Percentiles rank a stretch among this genome's conserved stretches.
These are phyloP conservation scores for Yarrowia sp. DNA, from an alignment of 805 yeast species.

Conservation along the genomic window DNA sequence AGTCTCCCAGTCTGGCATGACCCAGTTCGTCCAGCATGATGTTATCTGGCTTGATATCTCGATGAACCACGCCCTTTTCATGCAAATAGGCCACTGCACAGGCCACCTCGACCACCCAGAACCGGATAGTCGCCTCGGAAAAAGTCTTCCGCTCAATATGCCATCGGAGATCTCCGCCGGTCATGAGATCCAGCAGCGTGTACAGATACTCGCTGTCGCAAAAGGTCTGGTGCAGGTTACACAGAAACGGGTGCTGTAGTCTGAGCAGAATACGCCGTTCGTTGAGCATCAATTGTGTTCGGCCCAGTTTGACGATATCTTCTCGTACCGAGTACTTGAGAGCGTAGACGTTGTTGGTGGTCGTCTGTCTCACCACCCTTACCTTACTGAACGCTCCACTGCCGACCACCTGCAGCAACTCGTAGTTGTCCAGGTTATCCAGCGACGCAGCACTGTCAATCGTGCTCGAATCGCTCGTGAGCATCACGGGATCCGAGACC, in stretches of 20 bases:
- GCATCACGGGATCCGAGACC: not conserved
- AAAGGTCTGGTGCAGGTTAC: slow-evolving; percentile 88
- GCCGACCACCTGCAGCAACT: slow-evolving; percentile 68
- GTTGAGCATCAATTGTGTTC: slow-evolving; percentile 92
- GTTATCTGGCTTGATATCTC: slow-evolving; percentile 78
- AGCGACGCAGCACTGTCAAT: slow-evolving; percentile 17
- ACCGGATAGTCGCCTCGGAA: slow-evolving; percentile 74
- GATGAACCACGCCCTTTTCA: slow-evolving; percentile 64
- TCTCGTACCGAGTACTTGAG: slow-evolving; percentile 88
- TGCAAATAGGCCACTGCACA: slow-evolving; percentile 79
- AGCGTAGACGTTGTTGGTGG: slow-evolving; percentile 60
- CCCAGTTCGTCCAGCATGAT: slow-evolving; percentile 70
- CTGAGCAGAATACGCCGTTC: slow-evolving; percentile 89
- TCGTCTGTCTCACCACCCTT: slow-evolving; percentile 52
- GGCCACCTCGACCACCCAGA: slow-evolving; percentile 84
- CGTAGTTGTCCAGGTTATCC: slow-evolving; percentile 42
- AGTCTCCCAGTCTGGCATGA: slow-evolving; percentile 59
- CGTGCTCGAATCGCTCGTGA: slow-evolving; percentile 4
- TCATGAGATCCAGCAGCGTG: slow-evolving; percentile 92
- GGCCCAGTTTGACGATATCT: slow-evolving; percentile 92
- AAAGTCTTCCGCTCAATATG: slow-evolving; percentile 71
- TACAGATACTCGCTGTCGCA: slow-evolving; percentile 88
- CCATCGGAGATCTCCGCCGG: slow-evolving; percentile 87
- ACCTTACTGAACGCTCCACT: slow-evolving; percentile 89
- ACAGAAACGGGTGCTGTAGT: slow-evolving; percentile 91